Evolutionary conservation across 176 grass and related monocot species (phyloP).

Genomic region (Olyra latifolia): DNA sequence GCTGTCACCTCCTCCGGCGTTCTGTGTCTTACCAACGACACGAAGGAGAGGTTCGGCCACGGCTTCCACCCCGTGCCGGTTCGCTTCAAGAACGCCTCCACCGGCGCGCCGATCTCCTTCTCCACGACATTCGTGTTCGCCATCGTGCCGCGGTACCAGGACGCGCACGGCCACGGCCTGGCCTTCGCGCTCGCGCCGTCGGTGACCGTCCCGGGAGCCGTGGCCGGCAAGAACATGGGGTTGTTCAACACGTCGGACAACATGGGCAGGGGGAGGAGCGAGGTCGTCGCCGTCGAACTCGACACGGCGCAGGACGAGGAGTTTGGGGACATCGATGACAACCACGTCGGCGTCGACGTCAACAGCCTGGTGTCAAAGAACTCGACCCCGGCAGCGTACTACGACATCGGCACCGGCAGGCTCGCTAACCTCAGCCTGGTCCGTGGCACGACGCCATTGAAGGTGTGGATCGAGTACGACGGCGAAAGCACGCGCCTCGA

Average conservation of each 20-base stretch:
- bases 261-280: not conserved
- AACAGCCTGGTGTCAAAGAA: constrained; percentile 30
- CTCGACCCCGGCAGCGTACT: not conserved
- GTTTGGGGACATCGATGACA: constrained; percentile 45
- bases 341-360: constrained; percentile 72
- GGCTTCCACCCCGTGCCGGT: constrained; percentile 50
- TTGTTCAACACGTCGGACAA: constrained; percentile 46
- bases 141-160: constrained; percentile 42
- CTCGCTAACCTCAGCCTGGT: constrained; percentile 3
- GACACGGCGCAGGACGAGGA: constrained; percentile 50
- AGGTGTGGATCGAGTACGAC: constrained; percentile 72
- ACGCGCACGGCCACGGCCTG: constrained; percentile 60
- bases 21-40: constrained; percentile 52
- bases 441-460: constrained; percentile 22
- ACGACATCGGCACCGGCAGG: not conserved
- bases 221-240: constrained; percentile 48
- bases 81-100: constrained; percentile 35
- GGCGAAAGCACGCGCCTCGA: constrained; percentile 35
- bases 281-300: constrained; percentile 65
- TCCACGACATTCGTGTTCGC: constrained; percentile 64
- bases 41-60: constrained; percentile 43
- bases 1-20: constrained; percentile 41
- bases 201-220: not conserved
- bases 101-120: constrained; percentile 51
- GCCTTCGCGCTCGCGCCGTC: constrained; percentile 59